Base-by-base conservation (phyloP, 1,284 basidiomycete genomes). In the Ganoderma multipileum region DNA sequence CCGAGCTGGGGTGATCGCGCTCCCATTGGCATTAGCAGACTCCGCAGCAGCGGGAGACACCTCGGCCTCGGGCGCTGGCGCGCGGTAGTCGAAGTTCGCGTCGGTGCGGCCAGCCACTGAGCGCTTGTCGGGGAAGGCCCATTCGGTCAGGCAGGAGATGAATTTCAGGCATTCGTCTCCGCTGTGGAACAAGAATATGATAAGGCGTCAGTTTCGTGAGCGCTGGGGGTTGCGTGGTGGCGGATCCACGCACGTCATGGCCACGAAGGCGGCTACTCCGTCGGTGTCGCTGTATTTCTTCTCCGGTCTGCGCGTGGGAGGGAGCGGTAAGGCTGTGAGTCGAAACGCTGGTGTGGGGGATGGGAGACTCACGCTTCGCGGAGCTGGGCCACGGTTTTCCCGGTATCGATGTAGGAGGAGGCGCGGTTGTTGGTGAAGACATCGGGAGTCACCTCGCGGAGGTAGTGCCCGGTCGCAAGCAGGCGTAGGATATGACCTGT, bases 351-450 rank as follows among this genome's bases (percentile, higher is more conserved):
- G 36, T 26, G 8, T 36, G 82, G 4, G 33, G 33, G 33, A 33
- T 33, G 33, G 4, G 61, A 73, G 61, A 73, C 76, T 11, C 61
- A 83, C 81, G 72, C 76, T 62, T 73, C 72, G 57, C 77, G 73
- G 18, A 85, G 72, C 16, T 80, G 77, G 1, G 75, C 67, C 47
- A 82, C 79, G 2, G 79, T 77, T 77, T 90, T 91, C 8, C 90
- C 89, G 1, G 86, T 87, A 73, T 92, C 89, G 2, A 93, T 61
- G 11, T 63, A 64, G 16, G 72, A 70, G 1, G 80, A 78, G 23
- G 74, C 64, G 8, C 76, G 75, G 63, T 80, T 81, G 71, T 78
- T 76, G 6, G 76, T 75, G 60, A 80, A 81, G 5, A 77, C 74
- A 59, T 80, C 77, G 4, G 77, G 79, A 14, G 70, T 65, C 16